Evolutionary conservation across 768 basidiomycete genomes (phyloP).

Genomic region (Amanita fuliginea): DNA sequence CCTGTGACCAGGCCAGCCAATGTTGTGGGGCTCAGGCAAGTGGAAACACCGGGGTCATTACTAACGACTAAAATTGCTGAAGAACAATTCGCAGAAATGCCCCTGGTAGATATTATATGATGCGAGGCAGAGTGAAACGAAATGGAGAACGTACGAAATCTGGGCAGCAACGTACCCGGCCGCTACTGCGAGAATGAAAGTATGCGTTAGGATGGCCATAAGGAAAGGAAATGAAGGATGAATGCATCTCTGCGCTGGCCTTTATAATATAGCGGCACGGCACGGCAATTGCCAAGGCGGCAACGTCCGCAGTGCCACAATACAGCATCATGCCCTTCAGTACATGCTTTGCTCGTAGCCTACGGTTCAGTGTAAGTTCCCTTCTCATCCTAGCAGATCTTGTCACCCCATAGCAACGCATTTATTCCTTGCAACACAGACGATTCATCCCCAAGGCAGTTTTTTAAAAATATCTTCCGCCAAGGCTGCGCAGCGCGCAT

Average conservation of each 20-base stretch:
- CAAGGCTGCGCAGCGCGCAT: not conserved
- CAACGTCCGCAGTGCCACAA: slow-evolving; percentile 4
- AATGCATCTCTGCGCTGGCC: not conserved
- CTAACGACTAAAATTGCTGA: slow-evolving; percentile 33
- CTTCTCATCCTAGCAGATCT: not conserved
- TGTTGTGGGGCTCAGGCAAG: slow-evolving; percentile 38
- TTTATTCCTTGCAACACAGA: slow-evolving; percentile 2
- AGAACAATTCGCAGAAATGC: slow-evolving; percentile 39
- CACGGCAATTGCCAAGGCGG: not conserved
- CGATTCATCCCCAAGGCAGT: slow-evolving; percentile 8
- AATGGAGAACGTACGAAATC: slow-evolving; percentile 21
- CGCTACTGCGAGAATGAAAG: slow-evolving; percentile 15
- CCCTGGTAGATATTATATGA: slow-evolving; percentile 10
- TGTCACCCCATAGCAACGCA: not conserved
- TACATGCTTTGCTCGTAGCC: slow-evolving; percentile 12
- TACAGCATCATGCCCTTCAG: slow-evolving; percentile 15
- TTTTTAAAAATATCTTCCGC: slow-evolving; percentile 12
- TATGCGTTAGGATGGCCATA: slow-evolving; percentile 9
- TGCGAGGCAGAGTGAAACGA: not conserved
- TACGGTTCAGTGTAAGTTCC: slow-evolving; percentile 10
- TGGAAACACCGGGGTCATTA: slow-evolving; percentile 27
- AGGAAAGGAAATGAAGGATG: slow-evolving; percentile 9
- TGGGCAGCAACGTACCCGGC: slow-evolving; percentile 30
- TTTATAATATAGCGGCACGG: not conserved
- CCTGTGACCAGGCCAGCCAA: slow-evolving; percentile 14